Evolutionary conservation across 305 asterid genomes (phyloP), one percentile per base, ranked within the genome.

Genomic region (Plantago coronopus): DNA sequence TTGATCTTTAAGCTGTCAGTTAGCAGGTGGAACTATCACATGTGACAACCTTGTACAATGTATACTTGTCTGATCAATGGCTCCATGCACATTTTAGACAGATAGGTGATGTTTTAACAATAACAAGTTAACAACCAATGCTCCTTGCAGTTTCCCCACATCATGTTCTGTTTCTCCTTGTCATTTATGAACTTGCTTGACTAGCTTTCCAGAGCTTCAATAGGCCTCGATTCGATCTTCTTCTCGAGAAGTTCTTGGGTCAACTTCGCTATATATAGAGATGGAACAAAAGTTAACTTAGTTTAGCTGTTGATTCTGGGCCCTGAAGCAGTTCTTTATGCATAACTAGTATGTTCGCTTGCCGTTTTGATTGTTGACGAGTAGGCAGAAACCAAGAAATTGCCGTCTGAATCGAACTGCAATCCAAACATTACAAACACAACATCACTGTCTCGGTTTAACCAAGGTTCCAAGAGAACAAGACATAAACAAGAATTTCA

Each of bases 401-500:
- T 68, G 57, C 57, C 59, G 46, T 54, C 63, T 46, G 57, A 17
- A 18, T 65, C 54, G 4, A 54, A 20, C 37, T 42, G 16, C 25
- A 37, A 44, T 29, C 63, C 69, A 50, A 50, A 50, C 29, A 71
- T 12, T 21, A 67, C 9, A 59, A n/a, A 49, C 59, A 58, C 10
- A 55, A 62, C 74, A 73, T 69, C 13, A 48, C 54, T 64, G 37
- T 61, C 73, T 17, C 74, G 70, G 48, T 29, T 53, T 44, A 44
- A 69, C 59, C 85, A 49, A 81, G 62, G 79, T 69, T 37, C 40
- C 64, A 54, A 37, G 23, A 34, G 40, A 54, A 48, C 48, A 66
- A 44, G 48, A 58, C 56, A 18, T 2, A 6, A 57, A 59, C 64
- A 72, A 65, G 64, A 68, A 68, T 46, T 16, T 22, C 2, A 59